Conservation (phyloP, 2,329 filamentous ascomycete genomes). For the Ilyonectria robusta region DNA sequence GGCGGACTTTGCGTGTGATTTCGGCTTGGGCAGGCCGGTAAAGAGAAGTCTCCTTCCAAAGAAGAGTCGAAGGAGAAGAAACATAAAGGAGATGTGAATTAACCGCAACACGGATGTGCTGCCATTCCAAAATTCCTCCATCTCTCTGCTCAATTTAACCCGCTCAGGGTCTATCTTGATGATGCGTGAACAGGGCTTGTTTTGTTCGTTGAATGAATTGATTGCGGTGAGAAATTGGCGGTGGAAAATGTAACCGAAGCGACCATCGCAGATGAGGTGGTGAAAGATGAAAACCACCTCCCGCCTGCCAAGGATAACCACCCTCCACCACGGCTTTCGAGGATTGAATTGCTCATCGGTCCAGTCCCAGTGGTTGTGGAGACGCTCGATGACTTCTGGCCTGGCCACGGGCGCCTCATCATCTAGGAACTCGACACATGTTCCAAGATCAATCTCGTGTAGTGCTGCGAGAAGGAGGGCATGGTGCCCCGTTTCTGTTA, state of each 20-base stretch:
- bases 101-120: constrained; percentile 16
- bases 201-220: constrained; percentile 9
- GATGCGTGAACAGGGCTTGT: not conserved
- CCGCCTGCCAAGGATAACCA: constrained; percentile 28
- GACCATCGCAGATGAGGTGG: constrained; percentile 35
- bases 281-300: constrained; percentile 38
- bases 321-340: constrained; percentile 34
- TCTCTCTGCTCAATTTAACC: constrained; percentile 18
- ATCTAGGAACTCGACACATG: constrained; percentile 29
- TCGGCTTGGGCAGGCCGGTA: constrained; percentile 12
- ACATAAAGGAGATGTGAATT: constrained; percentile 18
- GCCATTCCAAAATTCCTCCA: constrained; percentile 23
- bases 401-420: not conserved
- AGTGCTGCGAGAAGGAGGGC: constrained; percentile 24
- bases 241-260: constrained; percentile 31
- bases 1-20: constrained; percentile 15
- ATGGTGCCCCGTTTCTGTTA: constrained; percentile 7
- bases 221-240: constrained; percentile 29
- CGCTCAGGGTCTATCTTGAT: constrained; percentile 26
- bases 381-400: constrained; percentile 22
- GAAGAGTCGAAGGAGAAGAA: constrained; percentile 22
- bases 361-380: constrained; percentile 39
- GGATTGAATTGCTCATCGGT: constrained; percentile 22
- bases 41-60: constrained; percentile 26
- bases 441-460: constrained; percentile 34